Base-by-base conservation (phyloP, 2,329 filamentous ascomycete species). In the Fusarium pseudoanthophilum region DNA sequence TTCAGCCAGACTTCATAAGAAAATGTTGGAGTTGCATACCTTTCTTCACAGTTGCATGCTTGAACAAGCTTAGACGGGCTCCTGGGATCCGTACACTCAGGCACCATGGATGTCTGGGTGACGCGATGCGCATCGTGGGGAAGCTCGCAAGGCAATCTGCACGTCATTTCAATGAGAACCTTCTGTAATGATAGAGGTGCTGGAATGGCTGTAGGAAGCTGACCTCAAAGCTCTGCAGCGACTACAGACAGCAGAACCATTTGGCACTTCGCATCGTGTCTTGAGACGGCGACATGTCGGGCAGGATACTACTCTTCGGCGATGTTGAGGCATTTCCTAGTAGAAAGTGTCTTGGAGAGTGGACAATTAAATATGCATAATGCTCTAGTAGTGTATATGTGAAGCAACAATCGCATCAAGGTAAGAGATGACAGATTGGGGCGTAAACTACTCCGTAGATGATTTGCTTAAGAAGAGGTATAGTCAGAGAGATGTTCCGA, bases 1-100 rank as follows among this genome's bases (percentile, higher is more conserved):
- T 4, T 28, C 4, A 28, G 26, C 8, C 10, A 9, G 4, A 0
- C 11, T 0, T 26, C 0, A 4, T 4, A 15, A 16, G 8, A 4
- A 26, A 4, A 15, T 7, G 10, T 3, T 52, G 11, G 13, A 15
- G 16, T 15, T 2, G 0, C 8, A 28, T 28, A 37, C 51, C 51
- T 37, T 13, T 28, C 51, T 37, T 53, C 51, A 7, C 51, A 53
- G 11, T 21, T 21, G 5, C 51, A 53, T n/a, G 10, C 34, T 11
- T 53, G n/a, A 13, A 26, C 24, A 13, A 26, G 32, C 13, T 5
- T 5, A 4, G 32, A 2, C 0, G 32, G 32, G 2, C 13, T 37
- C 2, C n/a, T 26, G 6, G 18, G 3, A 2, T 15, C 18, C 0
- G 6, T 4, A 11, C 16, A 3, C 6, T 26, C 30, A 7, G 13